These are phyloP conservation scores for Karstenula rhodostoma DNA, from an alignment of 2,329 filamentous ascomycete genomes.

Conservation along the genomic window DNA sequence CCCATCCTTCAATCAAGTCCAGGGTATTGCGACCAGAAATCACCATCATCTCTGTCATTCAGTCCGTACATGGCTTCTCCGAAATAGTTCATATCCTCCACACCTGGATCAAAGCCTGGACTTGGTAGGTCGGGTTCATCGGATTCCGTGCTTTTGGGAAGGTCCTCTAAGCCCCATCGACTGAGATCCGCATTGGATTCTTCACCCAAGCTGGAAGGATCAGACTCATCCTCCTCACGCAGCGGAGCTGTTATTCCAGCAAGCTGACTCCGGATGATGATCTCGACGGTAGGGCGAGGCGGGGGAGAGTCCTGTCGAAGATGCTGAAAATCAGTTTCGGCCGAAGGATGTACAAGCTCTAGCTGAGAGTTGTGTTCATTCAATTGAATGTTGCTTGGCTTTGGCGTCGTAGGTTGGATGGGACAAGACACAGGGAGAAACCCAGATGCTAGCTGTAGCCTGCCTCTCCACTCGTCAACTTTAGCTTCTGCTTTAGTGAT, in stretches of 20 bases:
- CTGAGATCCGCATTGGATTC: neutral
- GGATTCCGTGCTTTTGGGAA: neutral
- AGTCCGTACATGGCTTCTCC: conserved; percentile 18
- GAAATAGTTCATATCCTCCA: conserved; percentile 13
- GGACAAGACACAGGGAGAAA: neutral
- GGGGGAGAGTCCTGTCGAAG: neutral
- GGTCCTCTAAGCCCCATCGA: neutral
- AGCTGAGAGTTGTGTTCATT: neutral
- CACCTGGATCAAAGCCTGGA: neutral
- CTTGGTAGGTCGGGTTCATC: neutral
- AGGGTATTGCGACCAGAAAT: conserved; percentile 18
- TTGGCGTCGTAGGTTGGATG: neutral
- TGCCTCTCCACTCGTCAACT: neutral
- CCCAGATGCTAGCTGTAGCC: neutral
- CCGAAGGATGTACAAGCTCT: neutral
- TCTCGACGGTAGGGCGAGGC: neutral
- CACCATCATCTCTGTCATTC: conserved; percentile 9
- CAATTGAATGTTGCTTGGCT: neutral
- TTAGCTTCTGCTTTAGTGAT: neutral
- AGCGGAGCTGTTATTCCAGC: conserved; percentile 23
- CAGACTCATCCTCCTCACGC: conserved; percentile 12
- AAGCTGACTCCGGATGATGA: conserved; percentile 14
- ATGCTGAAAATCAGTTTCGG: neutral
- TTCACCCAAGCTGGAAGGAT: neutral
- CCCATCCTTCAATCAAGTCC: neutral